A percentile compares a stretch with the other conserved stretches of the same genome.
phyloP scores from a whole-genome alignment of 23 red algal genomes.

The Gracilaria caudata region DNA sequence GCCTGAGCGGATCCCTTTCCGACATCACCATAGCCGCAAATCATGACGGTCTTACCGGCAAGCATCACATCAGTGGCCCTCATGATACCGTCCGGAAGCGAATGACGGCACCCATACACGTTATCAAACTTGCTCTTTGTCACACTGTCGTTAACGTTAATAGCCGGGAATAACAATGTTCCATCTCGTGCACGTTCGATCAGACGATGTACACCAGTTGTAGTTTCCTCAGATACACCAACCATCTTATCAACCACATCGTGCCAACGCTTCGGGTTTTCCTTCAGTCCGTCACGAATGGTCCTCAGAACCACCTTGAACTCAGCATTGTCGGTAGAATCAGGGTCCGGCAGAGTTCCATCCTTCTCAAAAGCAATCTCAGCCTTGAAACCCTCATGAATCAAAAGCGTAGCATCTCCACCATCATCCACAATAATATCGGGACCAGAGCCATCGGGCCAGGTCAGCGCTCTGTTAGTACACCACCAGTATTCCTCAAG shows the following conservation, averaged over 20 bases:
- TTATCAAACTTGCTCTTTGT: conserved; percentile 99
- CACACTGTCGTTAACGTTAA: conserved; percentile 99
- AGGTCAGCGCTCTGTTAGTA: conserved; percentile 93
- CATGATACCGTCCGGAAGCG: conserved; percentile 94
- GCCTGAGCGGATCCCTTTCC: conserved; percentile 97
- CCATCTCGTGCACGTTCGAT: conserved; percentile 94
- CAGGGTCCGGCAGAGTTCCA: conserved; percentile 89
- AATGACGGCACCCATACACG: conserved; percentile 97
- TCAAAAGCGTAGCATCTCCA: conserved; percentile 96
- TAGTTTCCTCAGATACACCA: conserved; percentile 98
- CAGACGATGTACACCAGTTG: conserved; percentile 96
- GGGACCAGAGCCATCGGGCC: conserved; percentile 90
- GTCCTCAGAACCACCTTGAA: conserved; percentile 85
- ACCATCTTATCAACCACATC: conserved; percentile 88
- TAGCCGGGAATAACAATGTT: conserved; percentile 94
- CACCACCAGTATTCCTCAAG: conserved; percentile 99
- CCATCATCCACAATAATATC: conserved; percentile 98
- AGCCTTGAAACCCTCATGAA: conserved; percentile 98
- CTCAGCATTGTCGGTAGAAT: conserved; percentile 92
- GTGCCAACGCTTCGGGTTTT: conserved; percentile 88
- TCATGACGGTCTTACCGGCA: conserved; percentile 91
- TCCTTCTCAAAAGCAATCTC: conserved; percentile 87
- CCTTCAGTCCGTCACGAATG: conserved; percentile 80
- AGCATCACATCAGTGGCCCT: conserved; percentile 98
- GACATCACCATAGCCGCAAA: conserved; percentile 97